Base-by-base conservation (phyloP, 2,329 filamentous ascomycete genomes). In the Aureobasidium sp. region DNA sequence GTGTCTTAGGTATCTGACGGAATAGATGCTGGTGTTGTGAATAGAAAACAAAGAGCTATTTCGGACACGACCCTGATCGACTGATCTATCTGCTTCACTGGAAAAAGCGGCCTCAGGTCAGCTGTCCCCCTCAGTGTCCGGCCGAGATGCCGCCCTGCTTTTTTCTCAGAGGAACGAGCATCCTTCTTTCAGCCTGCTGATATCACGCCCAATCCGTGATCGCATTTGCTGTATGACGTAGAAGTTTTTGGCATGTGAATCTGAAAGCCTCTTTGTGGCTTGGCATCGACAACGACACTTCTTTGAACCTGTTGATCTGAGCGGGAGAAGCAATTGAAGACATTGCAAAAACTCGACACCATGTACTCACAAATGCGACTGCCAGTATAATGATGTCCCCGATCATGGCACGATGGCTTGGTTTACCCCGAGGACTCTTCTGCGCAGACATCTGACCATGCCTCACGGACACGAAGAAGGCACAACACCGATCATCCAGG, bases 11-110 rank as follows among this genome's bases (percentile, higher is more conserved):
- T 36, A 20, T 15, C 8, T 25, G n/a, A 6, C 29, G 27, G 34
- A 6, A 42, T 27, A 41, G 5, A 17, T n/a, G 20, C 31, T 37
- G 36, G 36, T 41, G 36, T 56, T 31, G 27, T 15, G 41, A 29
- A 34, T 22, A 34, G 34, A 47, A 58, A 47, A 58, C 55, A 47
- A 47, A 58, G 52, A 36, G 25, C 41, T 58, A 58, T 27, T 58
- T 37, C 14, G 12, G 14, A 45, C 14, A 27, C 29, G 55, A 58
- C 29, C 29, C 55, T 47, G 41, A 58, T 58, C 55, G 27, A 58
- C 31, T 37, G 42, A 58, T 47, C 42, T 37, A 20, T 34, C 31
- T 58, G n/a, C 27, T 57, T 42, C 29, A 6, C 3, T 5, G 11
- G n/a, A 22, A 17, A 56, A 27, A 15, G 37, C 52, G 52, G 52